phyloP scores from a whole-genome alignment of 345 rosid species.

The Schrenkiella parvula region DNA sequence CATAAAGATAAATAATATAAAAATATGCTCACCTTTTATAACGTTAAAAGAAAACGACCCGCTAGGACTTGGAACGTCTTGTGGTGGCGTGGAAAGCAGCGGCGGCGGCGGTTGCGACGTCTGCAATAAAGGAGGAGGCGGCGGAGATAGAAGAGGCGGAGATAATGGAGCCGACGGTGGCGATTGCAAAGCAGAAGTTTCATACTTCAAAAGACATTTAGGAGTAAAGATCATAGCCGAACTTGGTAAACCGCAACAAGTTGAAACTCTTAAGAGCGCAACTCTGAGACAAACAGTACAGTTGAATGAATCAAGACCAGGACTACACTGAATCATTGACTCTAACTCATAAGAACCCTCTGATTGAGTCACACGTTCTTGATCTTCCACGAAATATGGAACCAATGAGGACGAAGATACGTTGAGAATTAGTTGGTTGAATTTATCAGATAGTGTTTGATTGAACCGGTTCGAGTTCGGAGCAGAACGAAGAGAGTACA shows the following conservation, averaged over 20 bases:
- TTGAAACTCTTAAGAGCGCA: not conserved
- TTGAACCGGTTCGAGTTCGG: not conserved
- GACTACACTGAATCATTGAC: constrained; percentile 26
- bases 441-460: not conserved
- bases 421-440: not conserved
- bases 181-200: not conserved
- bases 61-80: not conserved
- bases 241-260: constrained; percentile 12
- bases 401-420: not conserved
- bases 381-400: constrained; percentile 13
- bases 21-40: constrained; percentile 2
- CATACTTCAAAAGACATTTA: constrained; percentile 21
- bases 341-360: constrained; percentile 22
- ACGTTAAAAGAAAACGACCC: not conserved
- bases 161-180: not conserved
- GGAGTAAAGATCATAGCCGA: constrained; percentile 7
- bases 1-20: not conserved
- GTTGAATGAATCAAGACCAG: constrained; percentile 1
- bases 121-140: not conserved
- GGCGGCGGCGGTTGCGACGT: not conserved
- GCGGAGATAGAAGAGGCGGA: not conserved
- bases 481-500: not conserved
- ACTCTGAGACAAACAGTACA: constrained; percentile 1
- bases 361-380: constrained; percentile 8
- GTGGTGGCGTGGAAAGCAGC: not conserved